Evolutionary conservation across 305 asterid genomes (phyloP).

Genomic region (Fraxinus baroniana): DNA sequence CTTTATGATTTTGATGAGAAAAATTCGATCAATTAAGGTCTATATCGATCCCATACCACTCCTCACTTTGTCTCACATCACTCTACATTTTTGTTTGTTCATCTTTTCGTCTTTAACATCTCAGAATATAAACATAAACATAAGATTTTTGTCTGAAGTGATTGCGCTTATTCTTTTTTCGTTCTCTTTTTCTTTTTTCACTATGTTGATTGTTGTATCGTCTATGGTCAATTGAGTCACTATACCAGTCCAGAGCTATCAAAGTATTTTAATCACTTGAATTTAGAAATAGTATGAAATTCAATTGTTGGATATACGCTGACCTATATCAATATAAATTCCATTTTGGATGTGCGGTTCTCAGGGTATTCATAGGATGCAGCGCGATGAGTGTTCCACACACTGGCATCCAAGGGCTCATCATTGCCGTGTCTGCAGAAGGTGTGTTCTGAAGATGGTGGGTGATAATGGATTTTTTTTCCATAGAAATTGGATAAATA

Average conservation of each 20-base stretch:
- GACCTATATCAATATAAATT: conserved; percentile 4
- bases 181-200: neutral
- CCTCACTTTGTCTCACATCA: neutral
- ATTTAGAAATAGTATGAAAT: conserved; percentile 3
- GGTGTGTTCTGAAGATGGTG: conserved; percentile 94
- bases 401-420: conserved; percentile 88
- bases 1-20: neutral
- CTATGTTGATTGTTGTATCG: neutral
- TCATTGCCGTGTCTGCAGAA: conserved; percentile 92
- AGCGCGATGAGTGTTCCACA: conserved; percentile 76
- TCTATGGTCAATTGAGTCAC: neutral
- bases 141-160: neutral
- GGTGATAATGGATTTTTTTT: conserved; percentile 31
- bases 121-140: neutral
- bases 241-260: neutral
- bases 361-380: conserved; percentile 36
- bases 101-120: neutral
- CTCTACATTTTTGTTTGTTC: neutral
- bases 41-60: neutral
- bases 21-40: neutral
- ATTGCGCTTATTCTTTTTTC: neutral
- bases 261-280: conserved; percentile 1
- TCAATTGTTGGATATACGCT: conserved; percentile 11
- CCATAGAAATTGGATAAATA: neutral
- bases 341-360: conserved; percentile 18